These are phyloP conservation scores for Sphaerobolus stellatus DNA, from an alignment of 1,284 basidiomycete species.

Conservation along the genomic window DNA sequence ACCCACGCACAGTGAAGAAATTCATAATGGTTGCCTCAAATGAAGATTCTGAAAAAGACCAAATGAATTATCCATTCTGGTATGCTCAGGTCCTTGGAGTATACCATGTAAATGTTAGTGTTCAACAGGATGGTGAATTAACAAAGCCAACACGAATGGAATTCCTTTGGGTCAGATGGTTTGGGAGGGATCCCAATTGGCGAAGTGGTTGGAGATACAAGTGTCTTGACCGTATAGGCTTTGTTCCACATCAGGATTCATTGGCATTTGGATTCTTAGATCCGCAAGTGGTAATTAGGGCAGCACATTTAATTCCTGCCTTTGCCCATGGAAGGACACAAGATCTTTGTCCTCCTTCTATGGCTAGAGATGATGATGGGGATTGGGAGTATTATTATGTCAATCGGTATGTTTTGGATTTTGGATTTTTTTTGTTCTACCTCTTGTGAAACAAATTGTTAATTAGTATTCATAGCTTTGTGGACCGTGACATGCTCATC, in stretches of 20 bases:
- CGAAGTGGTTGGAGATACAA: neutral
- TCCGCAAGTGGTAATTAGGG: slow-evolving; percentile 12
- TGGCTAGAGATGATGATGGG: slow-evolving; percentile 11
- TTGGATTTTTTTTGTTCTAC: too few relatives aligned
- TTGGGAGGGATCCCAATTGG: slow-evolving; percentile 2
- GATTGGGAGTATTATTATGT: slow-evolving; percentile 22
- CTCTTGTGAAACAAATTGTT: too few relatives aligned
- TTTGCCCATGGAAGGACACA: slow-evolving; percentile 8
- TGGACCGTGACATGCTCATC: slow-evolving; percentile 30
- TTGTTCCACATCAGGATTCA: slow-evolving; percentile 8
- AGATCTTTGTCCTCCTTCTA: neutral
- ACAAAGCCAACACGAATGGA: slow-evolving; percentile 7
- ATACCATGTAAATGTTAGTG: slow-evolving; percentile 25
- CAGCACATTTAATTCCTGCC: slow-evolving; percentile 16
- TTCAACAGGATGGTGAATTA: neutral
- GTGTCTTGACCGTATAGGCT: slow-evolving; percentile 9
- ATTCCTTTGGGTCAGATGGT: slow-evolving; percentile 19
- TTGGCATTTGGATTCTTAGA: slow-evolving; percentile 17
- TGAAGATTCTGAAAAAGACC: slow-evolving; percentile 11
- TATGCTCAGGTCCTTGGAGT: slow-evolving; percentile 37
- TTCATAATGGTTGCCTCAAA: slow-evolving; percentile 25
- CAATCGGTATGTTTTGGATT: slow-evolving; percentile 19
- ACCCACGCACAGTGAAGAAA: slow-evolving; percentile 18
- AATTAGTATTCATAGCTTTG: too few relatives aligned
- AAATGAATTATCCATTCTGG: slow-evolving; percentile 28